Base-by-base conservation (phyloP, 306 rosid species). In the Vigna angularis region DNA sequence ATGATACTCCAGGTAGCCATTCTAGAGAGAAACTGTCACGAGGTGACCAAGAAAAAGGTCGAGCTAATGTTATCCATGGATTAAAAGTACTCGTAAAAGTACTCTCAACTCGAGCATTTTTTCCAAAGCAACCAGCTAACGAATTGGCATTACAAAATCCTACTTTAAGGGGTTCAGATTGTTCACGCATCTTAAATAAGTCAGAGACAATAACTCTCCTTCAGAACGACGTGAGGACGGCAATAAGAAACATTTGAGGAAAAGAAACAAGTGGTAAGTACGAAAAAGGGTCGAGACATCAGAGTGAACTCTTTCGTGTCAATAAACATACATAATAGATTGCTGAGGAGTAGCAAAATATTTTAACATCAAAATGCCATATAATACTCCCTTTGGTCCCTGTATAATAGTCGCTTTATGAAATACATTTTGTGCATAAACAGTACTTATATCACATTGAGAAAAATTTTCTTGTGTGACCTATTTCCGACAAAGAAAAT, bases 291-390 rank as follows among this genome's bases (percentile, higher is more conserved):
- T 53, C 11, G 65, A 17, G 17, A 44, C 13, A 7, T 38, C 50
- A 38, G 28, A 72, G 72, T 67, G 62, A 81, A 44, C 45, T 57
- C 44, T 36, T 36, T 44, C 44, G 3, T 15, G 34, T 55, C 78
- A 26, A 28, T 59, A 59, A 79, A 64, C 65, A 15, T 66, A 51
- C 40, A 42, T 9, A 42, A 30, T 61, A 65, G 78, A 74, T 36
- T 50, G 53, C 38, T 16, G 69, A 6, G 17, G 24, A 55, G 44
- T 6, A 57, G 44, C 53, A 70, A 53, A 58, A 52, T 32, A 42
- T 16, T 7, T 40, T 62, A 18, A 5, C 26, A 66, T 17, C 53
- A 47, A 15, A 47, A 66, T 11, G 13, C 26, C 73, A 24, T 11
- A 36, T 7, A 7, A 40, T 7, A 36, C 40, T 36, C 40, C 40